phyloP scores from a whole-genome alignment of 768 basidiomycete genomes.

The Lyophyllum semitale region DNA sequence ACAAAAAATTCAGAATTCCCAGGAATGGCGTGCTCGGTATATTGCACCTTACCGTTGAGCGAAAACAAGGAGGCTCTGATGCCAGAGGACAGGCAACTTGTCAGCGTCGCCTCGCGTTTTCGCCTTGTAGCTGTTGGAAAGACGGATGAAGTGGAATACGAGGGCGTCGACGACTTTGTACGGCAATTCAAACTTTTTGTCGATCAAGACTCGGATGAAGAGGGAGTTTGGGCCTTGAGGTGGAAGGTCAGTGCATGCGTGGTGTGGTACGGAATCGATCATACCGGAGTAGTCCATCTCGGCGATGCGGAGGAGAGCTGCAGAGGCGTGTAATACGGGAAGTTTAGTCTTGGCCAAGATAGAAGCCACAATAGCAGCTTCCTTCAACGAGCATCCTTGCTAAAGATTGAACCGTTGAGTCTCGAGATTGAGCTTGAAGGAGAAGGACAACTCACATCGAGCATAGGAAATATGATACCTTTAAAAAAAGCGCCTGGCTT shows the following conservation, averaged over 20 bases:
- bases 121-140: conserved; percentile 88
- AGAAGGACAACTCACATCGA: conserved; percentile 63
- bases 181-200: conserved; percentile 97
- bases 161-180: conserved; percentile 98
- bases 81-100: conserved; percentile 96
- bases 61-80: conserved; percentile 94
- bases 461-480: conserved; percentile 92
- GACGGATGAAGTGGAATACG: conserved; percentile 96
- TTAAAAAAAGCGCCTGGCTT: conserved; percentile 99
- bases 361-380: conserved; percentile 92
- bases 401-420: conserved; percentile 16
- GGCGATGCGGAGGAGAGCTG: conserved; percentile 89
- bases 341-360: conserved; percentile 89
- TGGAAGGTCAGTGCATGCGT: conserved; percentile 13
- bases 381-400: conserved; percentile 86
- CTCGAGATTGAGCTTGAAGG: neutral
- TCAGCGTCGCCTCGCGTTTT: conserved; percentile 68
- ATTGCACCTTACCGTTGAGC: conserved; percentile 70
- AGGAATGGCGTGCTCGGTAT: neutral
- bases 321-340: conserved; percentile 95
- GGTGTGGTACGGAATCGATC: conserved; percentile 1
- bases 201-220: conserved; percentile 93
- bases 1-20: neutral
- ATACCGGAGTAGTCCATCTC: conserved; percentile 95
- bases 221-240: conserved; percentile 83